These are phyloP conservation scores for Ballota nigra DNA, from an alignment of 257 asterid species.

Conservation along the genomic window DNA sequence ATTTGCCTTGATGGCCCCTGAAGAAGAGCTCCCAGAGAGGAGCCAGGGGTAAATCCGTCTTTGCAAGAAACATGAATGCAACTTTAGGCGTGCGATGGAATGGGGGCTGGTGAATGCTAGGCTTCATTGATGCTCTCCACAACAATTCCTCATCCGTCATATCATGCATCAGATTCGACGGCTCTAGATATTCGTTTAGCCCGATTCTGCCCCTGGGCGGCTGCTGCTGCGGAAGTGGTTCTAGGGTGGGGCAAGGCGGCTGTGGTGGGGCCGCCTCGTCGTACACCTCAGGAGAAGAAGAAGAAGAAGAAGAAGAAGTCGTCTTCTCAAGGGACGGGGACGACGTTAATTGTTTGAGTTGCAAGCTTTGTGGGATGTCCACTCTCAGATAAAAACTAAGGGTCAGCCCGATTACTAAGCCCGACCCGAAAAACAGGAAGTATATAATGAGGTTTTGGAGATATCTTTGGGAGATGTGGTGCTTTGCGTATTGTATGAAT, in stretches of 20 bases:
- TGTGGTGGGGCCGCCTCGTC: neutral
- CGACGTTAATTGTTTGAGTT: conserved; percentile 23
- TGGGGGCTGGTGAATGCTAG: conserved; percentile 34
- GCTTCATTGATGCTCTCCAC: conserved; percentile 79
- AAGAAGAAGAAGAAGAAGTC: neutral
- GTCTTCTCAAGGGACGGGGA: neutral
- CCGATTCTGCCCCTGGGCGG: conserved; percentile 6
- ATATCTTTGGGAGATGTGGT: conserved; percentile 28
- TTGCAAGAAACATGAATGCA: conserved; percentile 75
- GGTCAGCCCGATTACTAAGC: conserved; percentile 62
- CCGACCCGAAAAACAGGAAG: conserved; percentile 67
- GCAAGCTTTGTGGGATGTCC: conserved; percentile 10
- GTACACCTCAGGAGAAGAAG: neutral
- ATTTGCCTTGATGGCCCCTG: conserved; percentile 48
- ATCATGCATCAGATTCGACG: conserved; percentile 41
- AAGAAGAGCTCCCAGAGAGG: conserved; percentile 81
- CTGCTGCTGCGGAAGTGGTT: neutral
- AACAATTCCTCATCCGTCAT: conserved; percentile 67
- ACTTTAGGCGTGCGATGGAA: conserved; percentile 50
- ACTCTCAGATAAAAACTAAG: conserved; percentile 41
- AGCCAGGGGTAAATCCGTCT: conserved; percentile 59
- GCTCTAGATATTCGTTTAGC: conserved; percentile 33
- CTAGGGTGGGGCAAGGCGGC: neutral
- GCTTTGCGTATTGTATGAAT: conserved; percentile 21
- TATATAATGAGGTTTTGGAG: conserved; percentile 45